Base-by-base conservation (phyloP, 331 rosid genomes). In the Quercus tomentella region DNA sequence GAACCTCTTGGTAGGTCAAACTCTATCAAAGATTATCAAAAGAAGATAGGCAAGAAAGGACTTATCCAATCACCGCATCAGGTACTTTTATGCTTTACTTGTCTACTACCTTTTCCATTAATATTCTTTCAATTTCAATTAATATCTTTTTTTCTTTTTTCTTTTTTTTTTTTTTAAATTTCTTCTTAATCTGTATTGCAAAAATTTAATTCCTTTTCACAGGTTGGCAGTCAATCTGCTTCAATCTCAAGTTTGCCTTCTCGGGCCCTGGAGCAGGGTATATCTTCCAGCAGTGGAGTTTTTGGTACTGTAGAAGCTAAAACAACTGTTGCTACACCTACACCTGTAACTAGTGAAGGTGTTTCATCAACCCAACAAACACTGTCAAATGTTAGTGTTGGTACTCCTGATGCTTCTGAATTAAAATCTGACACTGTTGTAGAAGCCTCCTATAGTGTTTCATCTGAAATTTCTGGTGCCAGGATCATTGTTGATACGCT, bases 11-110 rank as follows among this genome's bases (percentile, higher is more conserved):
- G 82, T 17, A 86, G 81, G 78, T 86, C 97, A 11, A 88, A 88
- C 85, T 84, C 92, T 62, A 72, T 84, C 37, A 87, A 85, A 80
- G 95, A 94, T 78, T 84, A 87, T 82, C 89, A 86, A 86, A 91
- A 84, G 75, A 88, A 87, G 68, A n/a, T 81, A 31, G 83, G 77
- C 76, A 89, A 80, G 85, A 86, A 86, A 84, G 97, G 86, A 52
- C 20, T 9, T 76, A 22, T 21, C 18, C 90, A 87, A 79, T 56
- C 80, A 22, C 87, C 72, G 69, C 82, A 84, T 79, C 90, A 92
- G 96, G 98, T 94, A 86, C 75, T 82, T 68, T 22, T 76, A 41
- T 66, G 58, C 76, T 76, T 6, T 73, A 20, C 65, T 67, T 69
- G 6, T 11, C 30, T 7, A 72, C 14, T 28, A 22, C 57, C 21